phyloP scores from a whole-genome alignment of 2,329 filamentous ascomycete genomes.

The Pseudogymnoascus sp. region DNA sequence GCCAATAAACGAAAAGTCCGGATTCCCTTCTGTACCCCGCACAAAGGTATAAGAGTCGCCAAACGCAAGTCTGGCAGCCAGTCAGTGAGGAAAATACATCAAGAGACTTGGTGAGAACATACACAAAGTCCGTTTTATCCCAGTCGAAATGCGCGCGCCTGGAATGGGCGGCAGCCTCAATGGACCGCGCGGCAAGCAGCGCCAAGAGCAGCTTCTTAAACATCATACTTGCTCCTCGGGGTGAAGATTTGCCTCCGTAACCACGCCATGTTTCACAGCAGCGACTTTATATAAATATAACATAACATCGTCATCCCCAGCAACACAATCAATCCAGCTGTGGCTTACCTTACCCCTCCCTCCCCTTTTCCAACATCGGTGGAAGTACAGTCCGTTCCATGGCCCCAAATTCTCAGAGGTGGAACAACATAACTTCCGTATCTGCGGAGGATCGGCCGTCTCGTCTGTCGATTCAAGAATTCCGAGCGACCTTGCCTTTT shows the following conservation, averaged over 20 bases:
- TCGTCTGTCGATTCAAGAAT: not conserved
- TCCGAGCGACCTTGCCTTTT: not conserved
- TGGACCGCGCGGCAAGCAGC: not conserved
- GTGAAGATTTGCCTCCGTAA: not conserved
- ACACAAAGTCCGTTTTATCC: conserved; percentile 15
- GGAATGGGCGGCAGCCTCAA: not conserved
- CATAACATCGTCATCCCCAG: not conserved
- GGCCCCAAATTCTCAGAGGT: not conserved
- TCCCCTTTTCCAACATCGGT: not conserved
- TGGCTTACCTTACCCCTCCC: not conserved
- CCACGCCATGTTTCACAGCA: not conserved
- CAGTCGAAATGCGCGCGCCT: conserved; percentile 13
- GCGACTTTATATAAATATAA: not conserved
- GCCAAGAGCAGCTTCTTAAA: not conserved
- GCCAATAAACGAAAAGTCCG: conserved; percentile 49
- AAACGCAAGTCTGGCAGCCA: conserved; percentile 35
- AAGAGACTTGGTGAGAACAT: not conserved
- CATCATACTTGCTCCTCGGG: not conserved
- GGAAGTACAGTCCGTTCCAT: not conserved
- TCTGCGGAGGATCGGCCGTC: not conserved
- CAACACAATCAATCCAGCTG: not conserved
- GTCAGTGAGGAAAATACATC: not conserved
- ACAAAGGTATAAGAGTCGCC: conserved; percentile 47
- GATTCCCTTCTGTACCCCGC: conserved; percentile 43
- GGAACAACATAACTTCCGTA: conserved; percentile 5